Evolutionary conservation across 2,329 filamentous ascomycete genomes (phyloP), one percentile per base, ranked within the genome.

Genomic region (Colletotrichum tropicale): DNA sequence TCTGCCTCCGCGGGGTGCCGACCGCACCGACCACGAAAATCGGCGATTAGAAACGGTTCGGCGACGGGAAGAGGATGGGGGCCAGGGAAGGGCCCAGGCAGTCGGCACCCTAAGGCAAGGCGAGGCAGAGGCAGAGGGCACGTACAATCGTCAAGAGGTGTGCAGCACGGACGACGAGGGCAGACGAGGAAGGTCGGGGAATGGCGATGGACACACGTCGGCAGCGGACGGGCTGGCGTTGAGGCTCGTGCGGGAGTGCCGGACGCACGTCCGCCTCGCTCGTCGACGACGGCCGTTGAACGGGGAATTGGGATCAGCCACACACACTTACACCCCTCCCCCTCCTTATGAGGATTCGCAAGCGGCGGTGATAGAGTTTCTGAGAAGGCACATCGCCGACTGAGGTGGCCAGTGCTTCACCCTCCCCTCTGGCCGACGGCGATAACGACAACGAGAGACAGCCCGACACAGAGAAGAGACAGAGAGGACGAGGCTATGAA

Each of bases 11-110:
- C 52, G 60, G 34, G 34, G 43, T 56, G 65, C 28, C 65, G 65
- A 67, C 21, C 28, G 48, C 65, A 56, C 43, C 32, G 65, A 32
- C 52, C 32, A 15, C 21, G 15, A n/a, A 21, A 43, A 61, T 71
- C 72, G 61, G 62, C 69, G 64, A 72, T 64, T 48, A 72, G 56
- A 58, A 64, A 72, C 62, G 34, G 66, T 18, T 43, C 55, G 38
- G 73, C 70, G 62, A 6, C 38, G 18, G 38, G 38, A n/a, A 48
- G 36, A 7, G 38, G 38, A 48, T 48, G 38, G 38, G 18, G 38
- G 38, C 38, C 38, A 48, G 69, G 38, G 68, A 16, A 24, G n/a
- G 34, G 26, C 26, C 64, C 34, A 60, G 15, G 30, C 55, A 43
- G 60, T 30, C 71, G 58, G 71, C 66, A 52, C 38, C 64, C 30